Base-by-base conservation (phyloP, 2,329 filamentous ascomycete genomes). In the Aureobasidium sp. region DNA sequence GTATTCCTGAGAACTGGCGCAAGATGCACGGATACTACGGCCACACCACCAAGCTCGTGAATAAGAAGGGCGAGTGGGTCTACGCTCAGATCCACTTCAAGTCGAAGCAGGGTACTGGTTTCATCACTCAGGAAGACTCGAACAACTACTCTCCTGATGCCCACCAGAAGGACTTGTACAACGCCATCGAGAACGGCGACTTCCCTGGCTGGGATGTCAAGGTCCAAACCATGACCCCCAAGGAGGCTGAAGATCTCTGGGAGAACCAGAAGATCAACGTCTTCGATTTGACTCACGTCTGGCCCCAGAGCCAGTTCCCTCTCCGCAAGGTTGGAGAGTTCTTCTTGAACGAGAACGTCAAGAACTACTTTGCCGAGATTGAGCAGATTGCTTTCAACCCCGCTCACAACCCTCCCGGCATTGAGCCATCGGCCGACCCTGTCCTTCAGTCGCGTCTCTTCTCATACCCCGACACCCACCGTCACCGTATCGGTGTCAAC, bases 371-470 rank as follows among this genome's bases (percentile, higher is more conserved):
- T 65, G 81, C 82, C 66, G 84, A 88, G 68, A 87, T 89, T 55
- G 87, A 90, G 76, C 87, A 89, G 70, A 80, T 84, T 20, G 84
- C 86, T 1, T 90, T 88, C 79, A 85, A 82, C 64, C 87, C 87
- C 42, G 80, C 84, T 7, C 85, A 89, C 70, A 74, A 89, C 72
- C 80, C 84, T 3, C 86, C 86, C 3, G 86, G 87, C 59, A 83
- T 87, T 62, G 86, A 89, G 73, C 83, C 86, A 15, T 87, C 86
- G 10, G 85, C 85, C 65, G 87, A 90, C 67, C 86, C 87, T 1
- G 85, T 89, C 41, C 78, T 89, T 3, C 86, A 89, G 73, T 83
- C 82, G 42, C 84, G 87, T 62, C 79, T 89, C 44, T 89, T 89
- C 78, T 88, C 85, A 1, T 89, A 89, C 75, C 83, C 85, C 12